Evolutionary conservation across 176 grass and related monocot species (phyloP), one percentile per base, ranked within the genome.

Genomic region (Musa acuminata): DNA sequence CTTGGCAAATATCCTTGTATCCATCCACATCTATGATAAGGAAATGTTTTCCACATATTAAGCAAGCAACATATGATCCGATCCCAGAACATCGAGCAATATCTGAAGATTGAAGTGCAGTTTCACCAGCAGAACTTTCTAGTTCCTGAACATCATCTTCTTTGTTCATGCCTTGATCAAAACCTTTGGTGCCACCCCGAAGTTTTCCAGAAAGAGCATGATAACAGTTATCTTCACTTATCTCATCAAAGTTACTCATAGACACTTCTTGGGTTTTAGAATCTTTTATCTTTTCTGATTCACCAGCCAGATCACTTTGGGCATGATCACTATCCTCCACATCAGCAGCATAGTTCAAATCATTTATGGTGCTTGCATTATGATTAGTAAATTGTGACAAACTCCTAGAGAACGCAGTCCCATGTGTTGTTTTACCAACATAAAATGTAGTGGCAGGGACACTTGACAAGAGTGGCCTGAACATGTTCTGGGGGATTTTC

Each of bases 401-500:
- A 83, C 79, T 92, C 59, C 86, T 83, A 64, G 87, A 84, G 65
- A 86, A 80, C 79, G 83, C 69, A 85, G 79, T 72, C 60, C 53
- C 72, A 72, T 81, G 87, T 50, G 78, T 86, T 85, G 72, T 76
- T 71, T 85, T 92, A 49, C 79, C 85, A 82, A 73, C 54, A 75
- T 80, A 74, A 64, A 92, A 83, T 74, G 85, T 88, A 8, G 68
- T 84, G 50, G 79, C 64, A 70, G 90, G 89, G 62, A 86, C 85
- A 84, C 83, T 86, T 79, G 92, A 96, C 51, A 96, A 78, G 71
- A 96, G 89, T 83, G 92, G 84, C 26, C 92, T 84, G 65, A 90
- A 93, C 83, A 87, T 97, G 82, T 86, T 85, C 67, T 86, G 85
- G 20, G 93, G 87, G 66, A 71, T 72, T 88, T 97, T 92, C 43